phyloP scores from a whole-genome alignment of 352 stramenopile species.

The Stephanocyclus meneghinianus region DNA sequence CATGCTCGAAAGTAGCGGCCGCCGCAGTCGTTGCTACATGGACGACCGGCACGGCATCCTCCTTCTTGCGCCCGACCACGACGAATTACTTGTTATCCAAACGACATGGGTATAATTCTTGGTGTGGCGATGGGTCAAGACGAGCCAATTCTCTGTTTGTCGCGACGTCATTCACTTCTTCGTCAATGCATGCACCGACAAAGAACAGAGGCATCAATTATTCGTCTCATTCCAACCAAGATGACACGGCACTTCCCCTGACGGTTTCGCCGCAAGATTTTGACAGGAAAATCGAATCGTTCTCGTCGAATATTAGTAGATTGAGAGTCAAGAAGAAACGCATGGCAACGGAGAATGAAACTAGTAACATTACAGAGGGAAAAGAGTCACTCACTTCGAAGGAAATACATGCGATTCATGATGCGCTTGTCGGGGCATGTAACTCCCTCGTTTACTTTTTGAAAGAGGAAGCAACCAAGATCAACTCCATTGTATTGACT shows the following conservation, averaged over 20 bases:
- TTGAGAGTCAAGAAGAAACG: conserved; percentile 21
- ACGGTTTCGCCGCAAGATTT: conserved; percentile 26
- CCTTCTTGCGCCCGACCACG: background rate
- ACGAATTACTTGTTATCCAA: background rate
- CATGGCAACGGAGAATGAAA: background rate
- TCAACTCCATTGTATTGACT: conserved; percentile 1
- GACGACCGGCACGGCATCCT: background rate
- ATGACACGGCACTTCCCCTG: conserved; percentile 5
- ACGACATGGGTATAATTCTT: background rate
- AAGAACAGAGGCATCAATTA: conserved; percentile 3
- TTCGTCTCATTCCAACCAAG: background rate
- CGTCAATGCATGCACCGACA: background rate
- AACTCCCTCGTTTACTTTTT: conserved; percentile 61
- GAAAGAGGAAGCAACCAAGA: conserved; percentile 36
- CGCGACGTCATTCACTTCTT: background rate
- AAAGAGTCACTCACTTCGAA: background rate
- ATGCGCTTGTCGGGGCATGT: conserved; percentile 43
- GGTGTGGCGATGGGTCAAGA: background rate
- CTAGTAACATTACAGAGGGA: background rate
- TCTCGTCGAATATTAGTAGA: conserved; percentile 51
- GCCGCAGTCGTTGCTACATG: background rate
- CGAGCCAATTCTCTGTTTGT: background rate
- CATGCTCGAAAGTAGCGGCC: conserved; percentile 35
- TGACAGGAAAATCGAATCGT: conserved; percentile 28
- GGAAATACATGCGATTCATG: conserved; percentile 13